Evolutionary conservation across 139 green algal genomes (phyloP), one percentile per base, ranked within the genome.

Genomic region (Medakamo hakoo): DNA sequence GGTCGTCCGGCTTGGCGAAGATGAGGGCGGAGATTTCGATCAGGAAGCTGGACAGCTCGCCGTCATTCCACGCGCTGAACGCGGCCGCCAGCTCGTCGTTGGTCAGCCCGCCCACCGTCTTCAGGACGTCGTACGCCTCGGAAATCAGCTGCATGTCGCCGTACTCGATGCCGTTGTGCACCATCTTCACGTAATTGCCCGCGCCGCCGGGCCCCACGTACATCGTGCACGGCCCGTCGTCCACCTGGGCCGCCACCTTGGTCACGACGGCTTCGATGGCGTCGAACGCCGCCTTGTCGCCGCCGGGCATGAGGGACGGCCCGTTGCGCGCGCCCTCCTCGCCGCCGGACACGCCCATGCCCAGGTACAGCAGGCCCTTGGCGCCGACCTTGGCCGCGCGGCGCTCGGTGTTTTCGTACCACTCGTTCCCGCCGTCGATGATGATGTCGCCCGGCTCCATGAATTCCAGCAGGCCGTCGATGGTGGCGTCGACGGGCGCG

Each of bases 81-180:
- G 84, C 81, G 1, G 68, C 64, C 0, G 70, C 77, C 24, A 98
- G 77, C 82, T 99, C 93, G 63, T 90, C 77, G 70, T 98, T 98
- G 65, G 71, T 88, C 48, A 99, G 73, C 0, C 93, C 92, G 19
- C 93, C 93, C 55, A 98, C 77, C 9, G 78, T 91, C 66, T 90
- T 90, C 2, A 99, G 79, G 18, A 99, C 70, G 73, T 98, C 93
- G 71, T 99, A 99, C 9, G 85, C 89, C 81, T 97, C 91, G n/a
- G 78, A 75, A 71, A 95, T 96, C 63, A 98, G 83, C 85, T 98
- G 92, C 93, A 99, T 99, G 80, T 99, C 93, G 14, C 93, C 93
- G 68, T 99, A 99, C 85, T 99, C 93, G 70, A 99, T 99, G 72
- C 93, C 93, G 73, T 99, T 99, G 86, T 99, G 93, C 64, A 99